These are phyloP conservation scores for Marchantia paleacea DNA, from an alignment of 225 moss, liverwort and hornwort genomes.

Conservation along the genomic window DNA sequence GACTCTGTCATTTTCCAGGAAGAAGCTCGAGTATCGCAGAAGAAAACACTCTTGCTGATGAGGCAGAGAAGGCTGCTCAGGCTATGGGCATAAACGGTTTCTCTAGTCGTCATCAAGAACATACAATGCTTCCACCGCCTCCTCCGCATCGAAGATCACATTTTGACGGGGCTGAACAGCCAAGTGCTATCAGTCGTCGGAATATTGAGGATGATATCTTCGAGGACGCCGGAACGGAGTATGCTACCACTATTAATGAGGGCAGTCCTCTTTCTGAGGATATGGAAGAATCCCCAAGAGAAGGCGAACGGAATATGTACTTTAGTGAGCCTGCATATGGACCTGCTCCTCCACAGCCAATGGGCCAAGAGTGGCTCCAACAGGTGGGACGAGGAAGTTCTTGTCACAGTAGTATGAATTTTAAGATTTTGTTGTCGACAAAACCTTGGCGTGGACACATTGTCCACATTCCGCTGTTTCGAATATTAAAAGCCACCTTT, in stretches of 20 bases:
- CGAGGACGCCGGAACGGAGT: slow-evolving; percentile 85
- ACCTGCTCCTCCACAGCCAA: slow-evolving; percentile 64
- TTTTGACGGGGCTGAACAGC: slow-evolving; percentile 45
- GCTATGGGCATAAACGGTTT: slow-evolving; percentile 56
- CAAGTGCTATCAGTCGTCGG: slow-evolving; percentile 53
- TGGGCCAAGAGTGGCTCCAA: slow-evolving; percentile 61
- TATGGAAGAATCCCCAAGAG: slow-evolving; percentile 99
- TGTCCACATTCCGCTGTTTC: no score
- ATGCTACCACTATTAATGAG: slow-evolving; percentile 51
- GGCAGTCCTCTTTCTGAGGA: slow-evolving; percentile 95
- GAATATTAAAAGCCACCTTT: no score
- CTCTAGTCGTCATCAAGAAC: slow-evolving; percentile 59
- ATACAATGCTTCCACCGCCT: slow-evolving; percentile 77
- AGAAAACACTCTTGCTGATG: slow-evolving; percentile 61
- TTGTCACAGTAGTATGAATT: neutral
- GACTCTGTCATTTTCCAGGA: slow-evolving; percentile 33
- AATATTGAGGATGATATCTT: slow-evolving; percentile 75
- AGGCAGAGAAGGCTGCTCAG: slow-evolving; percentile 57
- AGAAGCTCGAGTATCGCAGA: slow-evolving; percentile 55
- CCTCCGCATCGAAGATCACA: slow-evolving; percentile 69
- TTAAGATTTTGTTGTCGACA: neutral
- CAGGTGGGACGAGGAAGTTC: slow-evolving; percentile 42
- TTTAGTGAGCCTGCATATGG: slow-evolving; percentile 83
- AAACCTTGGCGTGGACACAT: no score
- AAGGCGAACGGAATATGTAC: slow-evolving; percentile 80